Percentiles rank a stretch among this genome's conserved stretches.
phyloP scores from a whole-genome alignment of 78 protist species.

The Pelomyxa schiedti region DNA sequence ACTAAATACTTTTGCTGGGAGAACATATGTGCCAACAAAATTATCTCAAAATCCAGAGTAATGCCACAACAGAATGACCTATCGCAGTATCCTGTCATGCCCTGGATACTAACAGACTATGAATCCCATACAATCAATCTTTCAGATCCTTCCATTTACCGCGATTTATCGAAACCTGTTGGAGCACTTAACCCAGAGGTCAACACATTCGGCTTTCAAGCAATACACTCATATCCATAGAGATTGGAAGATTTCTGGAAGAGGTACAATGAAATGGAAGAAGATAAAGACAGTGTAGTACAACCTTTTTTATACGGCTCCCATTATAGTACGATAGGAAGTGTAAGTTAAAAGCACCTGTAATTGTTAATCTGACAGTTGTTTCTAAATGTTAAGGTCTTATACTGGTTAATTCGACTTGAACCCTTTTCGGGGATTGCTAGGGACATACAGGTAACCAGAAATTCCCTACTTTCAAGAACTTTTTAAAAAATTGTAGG shows the following conservation, averaged over 20 bases:
- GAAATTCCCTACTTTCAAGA: too few relatives aligned
- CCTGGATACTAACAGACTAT: conserved; percentile 83
- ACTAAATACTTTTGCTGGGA: conserved; percentile 76
- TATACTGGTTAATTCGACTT: conserved; percentile 74
- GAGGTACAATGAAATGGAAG: conserved; percentile 16
- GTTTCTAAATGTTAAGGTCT: too few relatives aligned
- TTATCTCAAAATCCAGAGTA: neutral
- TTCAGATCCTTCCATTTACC: neutral
- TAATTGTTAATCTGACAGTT: too few relatives aligned
- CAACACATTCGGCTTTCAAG: conserved; percentile 78
- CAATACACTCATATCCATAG: conserved; percentile 63
- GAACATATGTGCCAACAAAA: conserved; percentile 16
- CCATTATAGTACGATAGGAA: conserved; percentile 74
- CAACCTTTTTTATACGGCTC: conserved; percentile 90
- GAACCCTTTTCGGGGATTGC: conserved; percentile 70
- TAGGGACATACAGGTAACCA: conserved; percentile 16
- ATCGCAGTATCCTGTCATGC: conserved; percentile 64
- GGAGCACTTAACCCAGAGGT: neutral
- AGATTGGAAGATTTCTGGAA: conserved; percentile 38
- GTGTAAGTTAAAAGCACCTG: too few relatives aligned
- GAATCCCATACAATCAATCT: conserved; percentile 39
- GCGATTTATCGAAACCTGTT: neutral
- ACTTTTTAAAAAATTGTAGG: too few relatives aligned
- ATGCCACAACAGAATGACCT: conserved; percentile 13
- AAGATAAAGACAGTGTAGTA: conserved; percentile 31